These are phyloP conservation scores for Prunus davidiana DNA, from an alignment of 306 rosid species.

Conservation along the genomic window DNA sequence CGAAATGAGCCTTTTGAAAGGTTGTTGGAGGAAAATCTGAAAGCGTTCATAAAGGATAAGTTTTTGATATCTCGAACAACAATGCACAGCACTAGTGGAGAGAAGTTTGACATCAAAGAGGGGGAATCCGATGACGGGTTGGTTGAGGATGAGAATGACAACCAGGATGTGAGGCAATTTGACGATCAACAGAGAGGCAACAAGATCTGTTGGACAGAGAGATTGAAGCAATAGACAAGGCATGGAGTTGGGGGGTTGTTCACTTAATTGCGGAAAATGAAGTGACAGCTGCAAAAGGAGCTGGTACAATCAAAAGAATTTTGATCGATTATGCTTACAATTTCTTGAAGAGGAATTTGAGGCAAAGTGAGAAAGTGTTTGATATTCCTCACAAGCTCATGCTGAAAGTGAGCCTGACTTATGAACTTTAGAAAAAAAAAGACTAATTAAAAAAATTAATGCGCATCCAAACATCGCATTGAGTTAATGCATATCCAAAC, in stretches of 20 bases:
- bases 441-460: too few species aligned
- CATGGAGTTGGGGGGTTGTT: constrained; percentile 48
- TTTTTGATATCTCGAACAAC: background rate
- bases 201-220: constrained; percentile 22
- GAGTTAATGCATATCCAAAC: too few species aligned
- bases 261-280: constrained; percentile 73
- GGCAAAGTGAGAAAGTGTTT: constrained; percentile 50
- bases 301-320: constrained; percentile 36
- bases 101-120: background rate
- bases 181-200: background rate
- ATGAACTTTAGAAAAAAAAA: constrained; percentile 34
- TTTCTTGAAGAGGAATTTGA: constrained; percentile 53
- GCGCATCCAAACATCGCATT: too few species aligned
- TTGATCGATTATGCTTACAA: constrained; percentile 56
- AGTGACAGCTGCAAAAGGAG: constrained; percentile 49
- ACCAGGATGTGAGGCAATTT: background rate
- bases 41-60: constrained; percentile 36
- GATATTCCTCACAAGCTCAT: constrained; percentile 61
- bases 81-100: background rate
- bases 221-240: constrained; percentile 39
- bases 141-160: background rate
- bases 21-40: constrained; percentile 42
- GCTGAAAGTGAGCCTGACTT: constrained; percentile 81
- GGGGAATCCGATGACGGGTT: background rate
- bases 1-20: constrained; percentile 56